Conservation (phyloP, 1,139 yeast species). For the Diutina rugosa region DNA sequence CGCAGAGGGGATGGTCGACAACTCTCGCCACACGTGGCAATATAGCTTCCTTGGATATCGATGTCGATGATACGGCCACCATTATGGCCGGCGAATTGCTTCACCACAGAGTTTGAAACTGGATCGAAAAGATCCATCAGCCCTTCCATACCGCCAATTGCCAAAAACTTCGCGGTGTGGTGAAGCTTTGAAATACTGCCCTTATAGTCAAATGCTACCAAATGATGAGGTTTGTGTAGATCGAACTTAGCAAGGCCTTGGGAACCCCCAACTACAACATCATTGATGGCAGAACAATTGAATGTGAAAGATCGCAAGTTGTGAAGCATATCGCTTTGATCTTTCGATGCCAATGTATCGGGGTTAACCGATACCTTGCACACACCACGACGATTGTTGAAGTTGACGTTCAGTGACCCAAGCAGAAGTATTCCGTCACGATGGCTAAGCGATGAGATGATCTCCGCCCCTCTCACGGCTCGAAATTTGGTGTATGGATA, state of each 20-base stretch:
- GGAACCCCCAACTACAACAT: conserved; percentile 23
- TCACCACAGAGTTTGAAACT: conserved; percentile 35
- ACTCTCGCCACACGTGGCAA: conserved; percentile 78
- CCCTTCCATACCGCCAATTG: conserved; percentile 60
- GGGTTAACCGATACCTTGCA: conserved; percentile 24
- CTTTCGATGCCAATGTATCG: conserved; percentile 9
- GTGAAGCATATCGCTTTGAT: conserved; percentile 8
- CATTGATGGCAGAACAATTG: conserved; percentile 21
- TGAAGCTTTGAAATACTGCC: conserved; percentile 23
- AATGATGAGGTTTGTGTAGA: conserved; percentile 32
- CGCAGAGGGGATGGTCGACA: conserved; percentile 23
- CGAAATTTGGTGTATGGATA: conserved; percentile 39
- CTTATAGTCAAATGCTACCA: conserved; percentile 10
- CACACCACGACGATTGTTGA: conserved; percentile 48
- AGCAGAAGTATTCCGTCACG: conserved; percentile 48
- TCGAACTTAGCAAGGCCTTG: conserved; percentile 44
- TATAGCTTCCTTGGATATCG: conserved; percentile 62
- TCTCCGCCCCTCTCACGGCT: conserved; percentile 20
- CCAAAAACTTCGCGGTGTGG: conserved; percentile 29
- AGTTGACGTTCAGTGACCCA: conserved; percentile 36
- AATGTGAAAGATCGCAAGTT: conserved; percentile 24
- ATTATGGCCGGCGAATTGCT: conserved; percentile 59
- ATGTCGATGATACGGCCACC: conserved; percentile 59
- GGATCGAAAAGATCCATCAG: conserved; percentile 71
- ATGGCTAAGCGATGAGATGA: conserved; percentile 39